Percentiles rank a stretch among this genome's conserved stretches.
Conservation (phyloP, 2,329 filamentous ascomycete species). For the Colletotrichum lupini region DNA sequence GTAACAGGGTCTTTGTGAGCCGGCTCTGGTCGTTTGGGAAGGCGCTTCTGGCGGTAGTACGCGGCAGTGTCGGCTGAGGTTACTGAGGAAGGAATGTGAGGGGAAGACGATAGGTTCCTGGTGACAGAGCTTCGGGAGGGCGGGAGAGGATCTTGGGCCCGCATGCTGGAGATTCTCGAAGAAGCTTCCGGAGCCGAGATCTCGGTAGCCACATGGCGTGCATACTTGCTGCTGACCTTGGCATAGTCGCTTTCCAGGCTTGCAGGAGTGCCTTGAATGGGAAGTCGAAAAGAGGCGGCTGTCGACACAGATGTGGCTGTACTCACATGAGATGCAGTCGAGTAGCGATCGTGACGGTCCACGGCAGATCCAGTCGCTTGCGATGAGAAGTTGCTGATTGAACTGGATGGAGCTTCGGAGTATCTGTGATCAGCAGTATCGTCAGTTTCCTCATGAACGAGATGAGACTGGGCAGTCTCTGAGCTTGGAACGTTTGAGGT, state of each 20-base stretch:
- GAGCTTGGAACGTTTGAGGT: slow-evolving; percentile 12
- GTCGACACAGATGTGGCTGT: slow-evolving; percentile 13
- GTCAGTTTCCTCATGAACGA: background rate
- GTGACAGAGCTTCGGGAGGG: background rate
- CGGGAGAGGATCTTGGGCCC: background rate
- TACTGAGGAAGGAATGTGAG: background rate
- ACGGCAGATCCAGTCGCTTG: background rate
- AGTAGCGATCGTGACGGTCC: background rate
- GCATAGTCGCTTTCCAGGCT: background rate
- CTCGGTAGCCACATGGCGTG: slow-evolving; percentile 2
- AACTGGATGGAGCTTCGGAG: slow-evolving; percentile 5
- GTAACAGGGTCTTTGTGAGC: background rate
- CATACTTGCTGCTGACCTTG: slow-evolving; percentile 2
- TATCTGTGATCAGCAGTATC: background rate
- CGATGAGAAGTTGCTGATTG: background rate
- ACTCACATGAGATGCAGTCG: background rate
- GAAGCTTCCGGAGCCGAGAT: background rate
- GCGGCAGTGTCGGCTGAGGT: slow-evolving; percentile 3
- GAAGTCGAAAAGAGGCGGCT: slow-evolving; percentile 2
- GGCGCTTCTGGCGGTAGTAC: background rate
- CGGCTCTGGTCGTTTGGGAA: background rate
- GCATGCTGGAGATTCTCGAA: background rate
- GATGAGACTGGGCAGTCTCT: background rate
- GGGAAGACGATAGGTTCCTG: background rate
- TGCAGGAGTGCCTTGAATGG: background rate